phyloP scores from a whole-genome alignment of 805 yeast species.

The Wickerhamiella occidentalis region DNA sequence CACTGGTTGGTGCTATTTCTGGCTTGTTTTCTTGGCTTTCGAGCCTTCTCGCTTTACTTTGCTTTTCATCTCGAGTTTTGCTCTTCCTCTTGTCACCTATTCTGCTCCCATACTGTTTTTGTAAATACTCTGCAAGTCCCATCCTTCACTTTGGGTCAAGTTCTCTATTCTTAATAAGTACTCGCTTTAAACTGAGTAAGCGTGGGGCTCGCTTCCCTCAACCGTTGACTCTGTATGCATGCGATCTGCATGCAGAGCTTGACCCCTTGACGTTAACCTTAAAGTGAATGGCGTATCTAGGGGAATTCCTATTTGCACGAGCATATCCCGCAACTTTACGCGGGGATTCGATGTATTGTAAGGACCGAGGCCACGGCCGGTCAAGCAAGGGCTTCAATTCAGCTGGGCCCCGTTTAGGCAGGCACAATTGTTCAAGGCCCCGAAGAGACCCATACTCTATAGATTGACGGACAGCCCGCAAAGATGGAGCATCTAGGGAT shows the following conservation, averaged over 20 bases:
- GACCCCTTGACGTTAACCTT: neutral
- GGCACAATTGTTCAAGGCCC: slow-evolving; percentile 4
- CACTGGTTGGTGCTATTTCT: neutral
- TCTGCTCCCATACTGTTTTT: slow-evolving; percentile 32
- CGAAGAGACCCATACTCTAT: slow-evolving; percentile 8
- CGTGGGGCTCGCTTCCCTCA: neutral
- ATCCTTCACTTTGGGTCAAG: slow-evolving; percentile 19
- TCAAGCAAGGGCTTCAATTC: neutral
- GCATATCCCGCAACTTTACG: neutral
- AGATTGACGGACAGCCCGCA: slow-evolving; percentile 7
- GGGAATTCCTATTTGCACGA: neutral
- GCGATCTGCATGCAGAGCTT: neutral
- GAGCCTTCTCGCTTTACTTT: slow-evolving; percentile 9
- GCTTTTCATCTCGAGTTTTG: slow-evolving; percentile 14
- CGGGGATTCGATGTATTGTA: slow-evolving; percentile 10
- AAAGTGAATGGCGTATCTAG: neutral
- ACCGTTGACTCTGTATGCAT: neutral
- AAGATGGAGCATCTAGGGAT: neutral
- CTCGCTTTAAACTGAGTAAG: neutral
- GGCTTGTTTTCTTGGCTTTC: neutral
- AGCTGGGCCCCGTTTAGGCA: slow-evolving; percentile 8
- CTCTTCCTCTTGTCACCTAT: slow-evolving; percentile 24
- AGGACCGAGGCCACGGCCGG: neutral
- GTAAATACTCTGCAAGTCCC: slow-evolving; percentile 39
- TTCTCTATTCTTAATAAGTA: neutral